phyloP scores from a whole-genome alignment of 176 grass and related monocot species.

The Avena insularis region DNA sequence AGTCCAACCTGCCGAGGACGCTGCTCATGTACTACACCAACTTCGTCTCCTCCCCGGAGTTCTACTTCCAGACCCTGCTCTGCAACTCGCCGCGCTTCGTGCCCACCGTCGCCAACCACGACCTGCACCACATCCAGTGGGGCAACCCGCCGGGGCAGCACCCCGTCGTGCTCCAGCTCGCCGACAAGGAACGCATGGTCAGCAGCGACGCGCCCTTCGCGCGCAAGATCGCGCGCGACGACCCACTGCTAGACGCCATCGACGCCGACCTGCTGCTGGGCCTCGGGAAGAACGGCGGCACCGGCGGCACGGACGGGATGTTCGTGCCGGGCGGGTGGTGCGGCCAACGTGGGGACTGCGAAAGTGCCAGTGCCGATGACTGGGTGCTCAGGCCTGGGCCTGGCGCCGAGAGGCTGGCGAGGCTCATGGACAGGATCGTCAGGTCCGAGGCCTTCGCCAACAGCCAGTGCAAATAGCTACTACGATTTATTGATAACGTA shows the following conservation, averaged over 20 bases:
- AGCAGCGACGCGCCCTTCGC: conserved; percentile 67
- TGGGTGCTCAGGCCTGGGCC: conserved; percentile 50
- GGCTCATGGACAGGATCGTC: conserved; percentile 56
- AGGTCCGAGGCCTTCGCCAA: conserved; percentile 46
- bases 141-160: conserved; percentile 88
- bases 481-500: too few relatives aligned
- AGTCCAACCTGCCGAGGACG: conserved; percentile 76
- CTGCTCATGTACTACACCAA: conserved; percentile 93
- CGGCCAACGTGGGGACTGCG: too few relatives aligned
- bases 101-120: conserved; percentile 75
- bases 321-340: too few relatives aligned
- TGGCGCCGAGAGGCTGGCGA: conserved; percentile 36
- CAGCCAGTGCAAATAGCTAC: conserved; percentile 61
- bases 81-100: conserved; percentile 72
- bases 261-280: conserved; percentile 73
- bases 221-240: conserved; percentile 71
- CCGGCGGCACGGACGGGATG: too few relatives aligned
- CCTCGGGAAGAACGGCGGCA: too few relatives aligned
- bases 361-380: background rate
- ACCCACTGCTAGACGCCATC: conserved; percentile 79
- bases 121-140: conserved; percentile 81
- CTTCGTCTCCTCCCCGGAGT: conserved; percentile 87
- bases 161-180: conserved; percentile 48
- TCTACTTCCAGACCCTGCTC: conserved; percentile 94
- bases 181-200: conserved; percentile 64